Evolutionary conservation across 2,329 filamentous ascomycete genomes (phyloP), one percentile per base, ranked within the genome.

Genomic region (Claviceps arundinis): DNA sequence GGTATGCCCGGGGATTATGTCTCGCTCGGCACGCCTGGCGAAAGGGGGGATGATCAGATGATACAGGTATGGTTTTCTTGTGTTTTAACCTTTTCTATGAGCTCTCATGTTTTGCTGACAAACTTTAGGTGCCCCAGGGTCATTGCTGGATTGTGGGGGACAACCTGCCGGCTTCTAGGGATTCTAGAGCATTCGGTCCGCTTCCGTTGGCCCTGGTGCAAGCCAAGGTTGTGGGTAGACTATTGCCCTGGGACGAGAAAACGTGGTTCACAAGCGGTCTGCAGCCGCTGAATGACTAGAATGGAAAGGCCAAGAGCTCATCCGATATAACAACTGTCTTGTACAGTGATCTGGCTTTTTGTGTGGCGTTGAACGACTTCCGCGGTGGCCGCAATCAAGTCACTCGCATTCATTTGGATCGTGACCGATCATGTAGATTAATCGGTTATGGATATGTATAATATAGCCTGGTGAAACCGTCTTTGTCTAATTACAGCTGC

Each of bases 91-190:
- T 44, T 16, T 44, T 30, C 22, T 13, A 34, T 34, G 30, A 34
- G 1, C 43, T 45, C 26, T 5, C 42, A 24, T 16, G 16, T 16
- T n/a, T 45, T n/a, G 22, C n/a, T 45, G 26, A 26, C 22, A 9
- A 26, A 5, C n/a, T 52, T n/a, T 61, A 94, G 87, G 81, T 98
- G 16, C 93, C 93, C 0, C 75, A 86, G 62, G 93, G 93, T 1
- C 93, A 98, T 72, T 94, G 89, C 61, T 97, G 89, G 81, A 73
- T 96, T 6, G 80, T 82, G 2, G 93, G 93, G 2, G 93, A 98
- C 67, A 97, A 97, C 66, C 64, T 95, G 55, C 75, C 81, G 3
- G 85, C 80, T 61, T 96, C 89, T 24, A 74, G 88, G 57, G 93
- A 98, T 71, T 96, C 89, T 44, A 81, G 93, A 56, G 74, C 82